Percentiles rank a stretch among this genome's conserved stretches.
These are phyloP conservation scores for Penicillium sp. DNA, from an alignment of 2,329 filamentous ascomycete species.

Conservation along the genomic window DNA sequence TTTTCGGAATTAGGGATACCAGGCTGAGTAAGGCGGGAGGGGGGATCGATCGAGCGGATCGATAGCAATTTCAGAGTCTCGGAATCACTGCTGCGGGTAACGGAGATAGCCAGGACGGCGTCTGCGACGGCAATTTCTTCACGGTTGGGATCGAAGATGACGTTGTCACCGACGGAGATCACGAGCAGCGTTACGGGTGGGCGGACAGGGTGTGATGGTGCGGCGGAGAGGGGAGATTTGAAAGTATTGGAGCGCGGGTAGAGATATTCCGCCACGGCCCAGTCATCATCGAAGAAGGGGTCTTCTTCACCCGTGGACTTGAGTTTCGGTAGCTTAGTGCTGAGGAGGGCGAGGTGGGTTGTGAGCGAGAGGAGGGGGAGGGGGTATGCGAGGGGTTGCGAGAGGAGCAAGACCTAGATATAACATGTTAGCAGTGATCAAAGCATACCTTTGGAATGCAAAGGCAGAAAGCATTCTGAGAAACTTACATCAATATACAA, in stretches of 20 bases:
- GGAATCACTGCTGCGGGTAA: slow-evolving; percentile 48
- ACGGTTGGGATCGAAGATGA: slow-evolving; percentile 88
- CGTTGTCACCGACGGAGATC: slow-evolving; percentile 78
- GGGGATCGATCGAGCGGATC: slow-evolving; percentile 71
- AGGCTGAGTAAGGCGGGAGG: slow-evolving; percentile 68
- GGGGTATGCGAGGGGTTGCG: slow-evolving; percentile 88
- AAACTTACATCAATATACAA: slow-evolving; percentile 78
- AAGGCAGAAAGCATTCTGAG: neutral
- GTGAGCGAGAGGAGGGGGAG: slow-evolving; percentile 89
- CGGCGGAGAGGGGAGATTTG: slow-evolving; percentile 13
- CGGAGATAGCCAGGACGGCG: slow-evolving; percentile 78
- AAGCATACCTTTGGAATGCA: too few relatives aligned
- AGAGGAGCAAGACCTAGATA: slow-evolving; percentile 79
- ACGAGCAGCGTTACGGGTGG: slow-evolving; percentile 91
- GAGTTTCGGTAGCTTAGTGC: slow-evolving; percentile 77
- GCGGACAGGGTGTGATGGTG: slow-evolving; percentile 43
- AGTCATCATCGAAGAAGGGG: slow-evolving; percentile 96
- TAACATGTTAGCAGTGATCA: slow-evolving; percentile 7
- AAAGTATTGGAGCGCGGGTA: slow-evolving; percentile 57
- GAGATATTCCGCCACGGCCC: slow-evolving; percentile 76
- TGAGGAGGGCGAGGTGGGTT: slow-evolving; percentile 86
- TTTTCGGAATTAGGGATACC: slow-evolving; percentile 66
- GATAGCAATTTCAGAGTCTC: slow-evolving; percentile 61
- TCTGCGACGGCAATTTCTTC: slow-evolving; percentile 95
- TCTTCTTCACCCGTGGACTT: slow-evolving; percentile 93